Conservation (phyloP, 1,139 yeast genomes). For the Taphrina communis region DNA sequence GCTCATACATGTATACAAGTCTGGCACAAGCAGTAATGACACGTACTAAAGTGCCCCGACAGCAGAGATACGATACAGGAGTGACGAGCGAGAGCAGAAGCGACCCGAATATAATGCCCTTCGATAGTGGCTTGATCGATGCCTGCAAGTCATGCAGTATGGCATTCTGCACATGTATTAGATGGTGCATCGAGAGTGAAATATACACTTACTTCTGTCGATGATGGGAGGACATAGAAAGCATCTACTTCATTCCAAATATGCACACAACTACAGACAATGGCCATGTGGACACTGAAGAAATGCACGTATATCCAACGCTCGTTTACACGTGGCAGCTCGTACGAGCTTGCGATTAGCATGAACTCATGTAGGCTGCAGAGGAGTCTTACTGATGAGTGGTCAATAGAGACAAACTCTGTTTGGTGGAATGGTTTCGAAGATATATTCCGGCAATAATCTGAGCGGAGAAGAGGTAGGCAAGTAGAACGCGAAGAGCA, state of each 20-base stretch:
- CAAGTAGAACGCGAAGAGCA: constrained; percentile 4
- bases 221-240: neutral
- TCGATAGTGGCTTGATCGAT: neutral
- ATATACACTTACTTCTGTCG: neutral
- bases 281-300: constrained; percentile 7
- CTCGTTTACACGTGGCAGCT: constrained; percentile 37
- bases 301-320: constrained; percentile 29
- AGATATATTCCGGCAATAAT: constrained; percentile 5
- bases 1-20: constrained; percentile 1
- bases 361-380: neutral
- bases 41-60: neutral
- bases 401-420: constrained; percentile 2
- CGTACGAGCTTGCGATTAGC: constrained; percentile 17
- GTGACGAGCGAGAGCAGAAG: neutral
- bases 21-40: constrained; percentile 6
- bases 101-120: neutral
- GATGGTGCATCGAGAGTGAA: neutral
- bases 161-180: neutral
- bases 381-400: constrained; percentile 17
- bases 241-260: constrained; percentile 17
- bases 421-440: neutral
- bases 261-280: neutral
- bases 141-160: constrained; percentile 9
- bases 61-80: neutral
- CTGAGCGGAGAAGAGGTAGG: constrained; percentile 9